phyloP scores from a whole-genome alignment of 2,329 filamentous ascomycete species.

The Cryphonectria carpinicola region DNA sequence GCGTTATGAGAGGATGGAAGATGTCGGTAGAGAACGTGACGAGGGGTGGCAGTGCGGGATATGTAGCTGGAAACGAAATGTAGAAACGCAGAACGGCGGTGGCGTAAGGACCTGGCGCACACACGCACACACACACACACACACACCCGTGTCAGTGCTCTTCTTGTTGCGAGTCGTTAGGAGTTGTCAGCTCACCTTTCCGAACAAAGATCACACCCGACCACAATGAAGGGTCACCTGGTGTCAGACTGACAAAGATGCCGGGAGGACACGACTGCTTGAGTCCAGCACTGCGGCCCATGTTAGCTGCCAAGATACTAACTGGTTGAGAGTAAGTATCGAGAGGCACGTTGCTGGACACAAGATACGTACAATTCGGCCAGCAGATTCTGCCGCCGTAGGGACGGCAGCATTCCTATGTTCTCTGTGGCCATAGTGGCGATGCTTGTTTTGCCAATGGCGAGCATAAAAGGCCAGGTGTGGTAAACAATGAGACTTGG shows the following conservation, averaged over 20 bases:
- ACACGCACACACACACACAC: no score
- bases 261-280: conserved; percentile 84
- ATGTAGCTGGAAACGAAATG: conserved; percentile 81
- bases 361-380: conserved; percentile 74
- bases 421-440: conserved; percentile 48
- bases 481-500: not conserved
- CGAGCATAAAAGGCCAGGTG: conserved; percentile 14
- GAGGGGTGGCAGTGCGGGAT: conserved; percentile 78
- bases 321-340: conserved; percentile 7
- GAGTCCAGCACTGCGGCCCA: conserved; percentile 67
- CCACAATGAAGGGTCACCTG: conserved; percentile 82
- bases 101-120: conserved; percentile 76
- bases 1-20: conserved; percentile 91
- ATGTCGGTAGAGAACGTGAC: conserved; percentile 91
- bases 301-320: conserved; percentile 31
- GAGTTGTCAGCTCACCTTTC: conserved; percentile 62
- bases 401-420: conserved; percentile 53
- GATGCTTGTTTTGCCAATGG: conserved; percentile 13
- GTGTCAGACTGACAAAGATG: conserved; percentile 82
- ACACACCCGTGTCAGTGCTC: conserved; percentile 12
- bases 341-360: not conserved
- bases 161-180: conserved; percentile 23
- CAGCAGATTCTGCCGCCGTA: conserved; percentile 76
- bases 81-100: conserved; percentile 88
- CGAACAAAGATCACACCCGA: conserved; percentile 90